phyloP scores from a whole-genome alignment of 495 filamentous ascomycete genomes.

The Darksidea phi region DNA sequence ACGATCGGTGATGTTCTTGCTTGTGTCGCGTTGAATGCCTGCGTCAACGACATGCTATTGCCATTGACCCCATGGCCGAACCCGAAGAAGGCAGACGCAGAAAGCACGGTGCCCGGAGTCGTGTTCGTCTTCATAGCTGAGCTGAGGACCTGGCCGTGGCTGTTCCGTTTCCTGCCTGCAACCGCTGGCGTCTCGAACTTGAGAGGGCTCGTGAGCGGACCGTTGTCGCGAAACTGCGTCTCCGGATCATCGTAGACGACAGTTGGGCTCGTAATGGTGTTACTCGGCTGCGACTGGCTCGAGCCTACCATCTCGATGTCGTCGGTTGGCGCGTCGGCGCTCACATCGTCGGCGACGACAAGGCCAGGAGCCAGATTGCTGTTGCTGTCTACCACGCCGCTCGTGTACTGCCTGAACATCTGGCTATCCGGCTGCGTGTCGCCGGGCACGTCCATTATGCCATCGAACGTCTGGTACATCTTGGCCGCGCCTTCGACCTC shows the following conservation, averaged over 20 bases:
- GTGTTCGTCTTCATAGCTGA: constrained; percentile 36
- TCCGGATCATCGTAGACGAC: constrained; percentile 22
- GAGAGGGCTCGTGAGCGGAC: constrained; percentile 25
- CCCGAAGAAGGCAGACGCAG: constrained; percentile 38
- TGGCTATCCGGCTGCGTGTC: constrained; percentile 46
- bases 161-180: constrained; percentile 41
- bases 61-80: constrained; percentile 18
- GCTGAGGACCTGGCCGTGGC: constrained; percentile 39
- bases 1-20: constrained; percentile 43
- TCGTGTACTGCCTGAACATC: constrained; percentile 41
- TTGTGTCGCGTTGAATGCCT: constrained; percentile 47
- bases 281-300: constrained; percentile 20
- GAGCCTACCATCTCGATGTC: constrained; percentile 6
- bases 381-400: constrained; percentile 9
- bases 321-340: constrained; percentile 8
- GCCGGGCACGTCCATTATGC: constrained; percentile 27
- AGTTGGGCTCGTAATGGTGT: constrained; percentile 20
- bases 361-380: neutral
- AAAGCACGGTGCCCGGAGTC: constrained; percentile 36
- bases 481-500: constrained; percentile 8
- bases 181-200: constrained; percentile 42
- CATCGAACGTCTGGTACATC: constrained; percentile 20
- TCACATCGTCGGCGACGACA: constrained; percentile 6
- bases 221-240: constrained; percentile 14
- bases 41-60: constrained; percentile 41